Evolutionary conservation across 495 filamentous ascomycete genomes (phyloP).

Genomic region (Neurospora sp.): DNA sequence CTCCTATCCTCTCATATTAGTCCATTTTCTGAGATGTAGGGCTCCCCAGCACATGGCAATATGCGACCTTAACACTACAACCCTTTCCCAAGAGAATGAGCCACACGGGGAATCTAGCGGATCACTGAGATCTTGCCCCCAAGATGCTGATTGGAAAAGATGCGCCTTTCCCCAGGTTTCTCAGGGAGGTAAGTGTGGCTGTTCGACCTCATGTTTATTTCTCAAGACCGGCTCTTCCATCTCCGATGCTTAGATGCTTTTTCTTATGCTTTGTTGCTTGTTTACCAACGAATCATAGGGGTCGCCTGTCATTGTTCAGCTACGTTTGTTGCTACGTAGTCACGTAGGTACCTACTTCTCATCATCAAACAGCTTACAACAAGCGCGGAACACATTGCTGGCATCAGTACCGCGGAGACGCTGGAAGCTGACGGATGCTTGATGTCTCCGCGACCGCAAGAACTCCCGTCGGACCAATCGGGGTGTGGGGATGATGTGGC

Average conservation of each 20-base stretch:
- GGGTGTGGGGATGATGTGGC: not conserved
- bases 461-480: not conserved
- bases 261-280: not conserved
- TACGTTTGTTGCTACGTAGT: not conserved
- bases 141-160: not conserved
- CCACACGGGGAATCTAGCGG: not conserved
- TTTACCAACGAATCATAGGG: not conserved
- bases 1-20: not conserved
- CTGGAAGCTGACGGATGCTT: not conserved
- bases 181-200: not conserved
- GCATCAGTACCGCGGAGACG: not conserved
- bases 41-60: not conserved
- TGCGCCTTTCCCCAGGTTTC: not conserved
- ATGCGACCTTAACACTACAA: not conserved
- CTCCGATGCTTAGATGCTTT: not conserved
- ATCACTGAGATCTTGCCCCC: not conserved
- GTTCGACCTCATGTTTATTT: not conserved
- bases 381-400: not conserved
- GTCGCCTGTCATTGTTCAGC: not conserved
- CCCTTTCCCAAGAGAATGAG: not conserved
- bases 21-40: not conserved
- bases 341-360: not conserved
- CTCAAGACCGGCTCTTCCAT: not conserved
- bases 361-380: not conserved
- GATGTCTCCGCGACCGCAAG: not conserved